phyloP scores from a whole-genome alignment of 768 basidiomycete species.

The Asterophora lycoperdoides region DNA sequence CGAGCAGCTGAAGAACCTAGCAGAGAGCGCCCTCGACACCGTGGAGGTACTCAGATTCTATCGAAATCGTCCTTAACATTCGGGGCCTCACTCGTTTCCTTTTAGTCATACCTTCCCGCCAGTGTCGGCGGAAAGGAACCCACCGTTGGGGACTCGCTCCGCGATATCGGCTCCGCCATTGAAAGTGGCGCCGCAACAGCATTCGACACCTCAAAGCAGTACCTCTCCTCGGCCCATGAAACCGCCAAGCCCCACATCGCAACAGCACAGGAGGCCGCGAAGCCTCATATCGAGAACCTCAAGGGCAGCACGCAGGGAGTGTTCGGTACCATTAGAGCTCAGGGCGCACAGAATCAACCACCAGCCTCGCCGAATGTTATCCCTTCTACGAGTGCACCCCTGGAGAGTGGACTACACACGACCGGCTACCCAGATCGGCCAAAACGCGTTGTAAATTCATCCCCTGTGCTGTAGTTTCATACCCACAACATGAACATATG shows the following conservation, averaged over 20 bases:
- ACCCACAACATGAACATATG: too few species aligned
- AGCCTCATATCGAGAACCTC: slow-evolving; percentile 39
- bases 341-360: slow-evolving; percentile 2
- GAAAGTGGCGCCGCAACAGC: slow-evolving; percentile 29
- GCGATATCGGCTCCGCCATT: slow-evolving; percentile 27
- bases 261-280: slow-evolving; percentile 28
- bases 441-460: slow-evolving; percentile 13
- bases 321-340: slow-evolving; percentile 19
- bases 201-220: slow-evolving; percentile 23
- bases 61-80: background rate
- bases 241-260: slow-evolving; percentile 37
- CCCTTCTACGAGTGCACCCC: slow-evolving; percentile 35
- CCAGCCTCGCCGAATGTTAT: slow-evolving; percentile 22
- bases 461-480: background rate
- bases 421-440: slow-evolving; percentile 23
- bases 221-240: slow-evolving; percentile 21
- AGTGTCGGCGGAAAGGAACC: slow-evolving; percentile 22
- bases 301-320: slow-evolving; percentile 31
- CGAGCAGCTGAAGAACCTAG: slow-evolving; percentile 50
- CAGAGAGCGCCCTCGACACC: slow-evolving; percentile 37
- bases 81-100: background rate
- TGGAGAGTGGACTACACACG: slow-evolving; percentile 36
- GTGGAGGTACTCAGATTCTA: slow-evolving; percentile 34
- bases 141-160: slow-evolving; percentile 9
- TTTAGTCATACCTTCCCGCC: slow-evolving; percentile 25